These are phyloP conservation scores for Podaxis carcinomalis DNA, from an alignment of 768 basidiomycete species.

Conservation along the genomic window DNA sequence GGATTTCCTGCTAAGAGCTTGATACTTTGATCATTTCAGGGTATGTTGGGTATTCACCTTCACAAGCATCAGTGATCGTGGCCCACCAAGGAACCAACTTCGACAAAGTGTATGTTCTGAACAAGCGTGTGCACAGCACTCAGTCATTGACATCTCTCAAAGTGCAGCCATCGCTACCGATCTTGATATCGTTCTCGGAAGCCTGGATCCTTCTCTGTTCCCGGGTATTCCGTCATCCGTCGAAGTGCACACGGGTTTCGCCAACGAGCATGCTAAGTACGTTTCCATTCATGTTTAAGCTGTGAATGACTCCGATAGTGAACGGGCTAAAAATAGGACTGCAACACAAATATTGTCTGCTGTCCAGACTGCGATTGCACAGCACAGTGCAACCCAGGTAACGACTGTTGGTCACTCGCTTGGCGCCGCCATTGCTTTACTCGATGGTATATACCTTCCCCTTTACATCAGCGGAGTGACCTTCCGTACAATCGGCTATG, in stretches of 20 bases:
- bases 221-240: slow-evolving; percentile 36
- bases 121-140: not conserved
- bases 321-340: slow-evolving; percentile 25
- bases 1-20: not conserved
- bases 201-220: slow-evolving; percentile 34
- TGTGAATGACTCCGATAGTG: not conserved
- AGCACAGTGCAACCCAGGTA: slow-evolving; percentile 28
- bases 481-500: slow-evolving; percentile 35
- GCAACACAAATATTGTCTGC: slow-evolving; percentile 35
- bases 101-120: slow-evolving; percentile 25
- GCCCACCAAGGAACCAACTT: slow-evolving; percentile 33
- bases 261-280: slow-evolving; percentile 36
- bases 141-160: not conserved
- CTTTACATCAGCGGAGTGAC: slow-evolving; percentile 39
- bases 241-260: slow-evolving; percentile 42
- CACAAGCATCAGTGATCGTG: slow-evolving; percentile 26
- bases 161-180: slow-evolving; percentile 38
- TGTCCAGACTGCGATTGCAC: slow-evolving; percentile 29
- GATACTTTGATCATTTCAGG: not conserved
- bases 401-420: slow-evolving; percentile 42
- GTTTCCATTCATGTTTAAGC: slow-evolving; percentile 1
- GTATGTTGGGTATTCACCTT: slow-evolving; percentile 12
- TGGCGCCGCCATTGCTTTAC: slow-evolving; percentile 44
- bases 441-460: slow-evolving; percentile 54
- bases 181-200: slow-evolving; percentile 26